A percentile compares a stretch with the other conserved stretches of the same genome.
These are phyloP conservation scores for Phalaenopsis aphrodite DNA, from an alignment of 106 monocot species.

Conservation along the genomic window DNA sequence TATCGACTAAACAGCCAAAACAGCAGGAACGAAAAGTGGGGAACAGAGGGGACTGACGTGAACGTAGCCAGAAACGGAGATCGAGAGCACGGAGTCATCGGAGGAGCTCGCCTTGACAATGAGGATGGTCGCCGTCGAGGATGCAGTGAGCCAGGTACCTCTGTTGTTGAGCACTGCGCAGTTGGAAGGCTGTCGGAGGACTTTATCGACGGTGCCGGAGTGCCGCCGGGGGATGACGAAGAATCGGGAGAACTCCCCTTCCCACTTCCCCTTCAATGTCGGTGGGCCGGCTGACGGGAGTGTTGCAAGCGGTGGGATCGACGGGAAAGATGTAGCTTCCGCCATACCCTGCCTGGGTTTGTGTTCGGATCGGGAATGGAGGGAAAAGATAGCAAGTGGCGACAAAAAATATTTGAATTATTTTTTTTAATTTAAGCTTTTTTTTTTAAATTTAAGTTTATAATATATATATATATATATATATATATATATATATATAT, in stretches of 20 bases:
- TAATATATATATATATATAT: no score
- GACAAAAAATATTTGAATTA: no score
- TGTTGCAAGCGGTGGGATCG: not conserved
- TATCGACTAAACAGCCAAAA: no score
- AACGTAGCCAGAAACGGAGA: slow-evolving; percentile 22
- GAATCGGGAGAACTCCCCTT: slow-evolving; percentile 46
- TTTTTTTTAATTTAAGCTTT: no score
- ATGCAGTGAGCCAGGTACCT: slow-evolving; percentile 38
- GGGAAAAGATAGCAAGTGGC: not conserved
- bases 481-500: no score
- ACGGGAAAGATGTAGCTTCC: no score
- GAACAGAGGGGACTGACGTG: slow-evolving; percentile 13
- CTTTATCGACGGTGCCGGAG: not conserved
- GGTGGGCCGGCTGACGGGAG: no score
- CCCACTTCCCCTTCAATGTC: slow-evolving; percentile 16
- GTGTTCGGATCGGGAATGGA: not conserved
- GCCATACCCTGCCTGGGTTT: not conserved
- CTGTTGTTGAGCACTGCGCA: not conserved
- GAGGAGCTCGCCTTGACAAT: slow-evolving; percentile 5
- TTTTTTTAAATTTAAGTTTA: no score
- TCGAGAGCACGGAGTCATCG: slow-evolving; percentile 19
- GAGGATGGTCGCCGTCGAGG: slow-evolving; percentile 16
- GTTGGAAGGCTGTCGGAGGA: slow-evolving; percentile 10
- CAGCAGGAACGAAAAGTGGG: no score
- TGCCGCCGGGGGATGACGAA: slow-evolving; percentile 19